phyloP scores from a whole-genome alignment of 345 rosid species.

The Melaleuca alternifolia region DNA sequence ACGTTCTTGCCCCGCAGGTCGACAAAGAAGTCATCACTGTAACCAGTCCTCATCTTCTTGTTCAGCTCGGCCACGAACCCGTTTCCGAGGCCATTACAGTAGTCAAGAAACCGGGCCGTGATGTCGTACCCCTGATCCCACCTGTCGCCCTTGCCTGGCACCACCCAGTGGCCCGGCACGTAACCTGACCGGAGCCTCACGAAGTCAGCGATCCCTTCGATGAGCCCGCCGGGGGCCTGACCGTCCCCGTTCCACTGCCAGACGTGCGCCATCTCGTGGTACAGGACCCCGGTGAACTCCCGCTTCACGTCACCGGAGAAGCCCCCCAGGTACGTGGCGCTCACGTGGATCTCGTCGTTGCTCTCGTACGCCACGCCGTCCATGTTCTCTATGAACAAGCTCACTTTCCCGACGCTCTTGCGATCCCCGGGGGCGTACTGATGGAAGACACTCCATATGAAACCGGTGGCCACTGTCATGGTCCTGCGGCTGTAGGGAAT shows the following conservation, averaged over 20 bases:
- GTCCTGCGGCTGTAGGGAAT: conserved; percentile 8
- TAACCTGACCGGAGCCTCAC: conserved; percentile 60
- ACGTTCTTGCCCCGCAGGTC: conserved; percentile 51
- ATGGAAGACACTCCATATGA: conserved; percentile 25
- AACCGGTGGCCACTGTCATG: conserved; percentile 14
- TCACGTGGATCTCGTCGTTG: conserved; percentile 28
- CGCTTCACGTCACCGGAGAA: conserved; percentile 27
- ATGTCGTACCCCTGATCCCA: conserved; percentile 82
- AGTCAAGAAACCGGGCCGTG: conserved; percentile 64
- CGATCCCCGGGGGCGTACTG: conserved; percentile 14
- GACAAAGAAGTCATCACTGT: conserved; percentile 29
- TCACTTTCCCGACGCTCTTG: conserved; percentile 15
- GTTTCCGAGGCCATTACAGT: conserved; percentile 33
- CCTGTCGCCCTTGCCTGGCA: conserved; percentile 42
- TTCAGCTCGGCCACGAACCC: conserved; percentile 70
- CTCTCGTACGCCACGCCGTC: conserved; percentile 15
- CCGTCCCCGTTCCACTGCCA: conserved; percentile 74
- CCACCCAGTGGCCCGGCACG: conserved; percentile 45
- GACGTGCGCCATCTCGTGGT: conserved; percentile 56
- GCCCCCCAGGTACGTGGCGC: conserved; percentile 15
- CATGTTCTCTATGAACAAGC: conserved; percentile 18
- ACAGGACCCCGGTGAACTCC: conserved; percentile 47
- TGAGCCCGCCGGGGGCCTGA: conserved; percentile 31
- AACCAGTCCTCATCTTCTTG: conserved; percentile 51
- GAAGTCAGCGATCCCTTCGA: conserved; percentile 63